These are phyloP conservation scores for Botrytis porri DNA, from an alignment of 2,329 filamentous ascomycete genomes.

Conservation along the genomic window DNA sequence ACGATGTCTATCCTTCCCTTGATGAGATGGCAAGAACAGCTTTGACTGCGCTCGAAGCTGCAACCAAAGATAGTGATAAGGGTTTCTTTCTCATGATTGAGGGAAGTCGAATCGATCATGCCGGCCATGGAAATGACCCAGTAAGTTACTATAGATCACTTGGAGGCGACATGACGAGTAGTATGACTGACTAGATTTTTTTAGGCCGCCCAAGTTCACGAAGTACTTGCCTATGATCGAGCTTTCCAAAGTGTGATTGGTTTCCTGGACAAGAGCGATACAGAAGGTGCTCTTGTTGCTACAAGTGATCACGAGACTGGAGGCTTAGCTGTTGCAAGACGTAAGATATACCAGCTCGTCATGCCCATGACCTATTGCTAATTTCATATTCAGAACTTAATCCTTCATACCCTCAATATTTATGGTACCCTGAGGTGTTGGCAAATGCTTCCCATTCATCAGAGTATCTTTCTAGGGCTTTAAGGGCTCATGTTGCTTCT, in stretches of 20 bases:
- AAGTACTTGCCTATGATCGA: slow-evolving; percentile 93
- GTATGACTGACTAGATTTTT: not conserved
- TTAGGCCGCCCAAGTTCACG: slow-evolving; percentile 70
- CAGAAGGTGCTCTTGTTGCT: slow-evolving; percentile 76
- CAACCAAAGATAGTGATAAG: slow-evolving; percentile 78
- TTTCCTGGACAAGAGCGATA: slow-evolving; percentile 72
- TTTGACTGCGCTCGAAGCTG: slow-evolving; percentile 72
- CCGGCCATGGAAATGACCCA: slow-evolving; percentile 81
- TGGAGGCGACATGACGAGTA: not conserved
- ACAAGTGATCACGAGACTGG: slow-evolving; percentile 98
- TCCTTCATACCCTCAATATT: slow-evolving; percentile 61
- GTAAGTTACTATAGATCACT: slow-evolving; percentile 36
- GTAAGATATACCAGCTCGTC: slow-evolving; percentile 44
- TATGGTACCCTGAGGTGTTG: slow-evolving; percentile 81
- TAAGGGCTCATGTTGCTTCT: slow-evolving; percentile 55
- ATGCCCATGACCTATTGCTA: not conserved
- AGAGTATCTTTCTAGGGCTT: slow-evolving; percentile 64
- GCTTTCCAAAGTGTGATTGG: slow-evolving; percentile 80
- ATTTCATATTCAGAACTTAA: slow-evolving; percentile 48
- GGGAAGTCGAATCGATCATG: slow-evolving; percentile 92
- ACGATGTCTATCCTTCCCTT: slow-evolving; percentile 80
- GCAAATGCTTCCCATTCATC: slow-evolving; percentile 74
- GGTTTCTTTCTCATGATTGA: slow-evolving; percentile 99
- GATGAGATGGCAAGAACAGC: slow-evolving; percentile 89
- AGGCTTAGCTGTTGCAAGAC: slow-evolving; percentile 77